These are phyloP conservation scores for Flaveria floridana DNA, from an alignment of 140 eudicot species.

Conservation along the genomic window DNA sequence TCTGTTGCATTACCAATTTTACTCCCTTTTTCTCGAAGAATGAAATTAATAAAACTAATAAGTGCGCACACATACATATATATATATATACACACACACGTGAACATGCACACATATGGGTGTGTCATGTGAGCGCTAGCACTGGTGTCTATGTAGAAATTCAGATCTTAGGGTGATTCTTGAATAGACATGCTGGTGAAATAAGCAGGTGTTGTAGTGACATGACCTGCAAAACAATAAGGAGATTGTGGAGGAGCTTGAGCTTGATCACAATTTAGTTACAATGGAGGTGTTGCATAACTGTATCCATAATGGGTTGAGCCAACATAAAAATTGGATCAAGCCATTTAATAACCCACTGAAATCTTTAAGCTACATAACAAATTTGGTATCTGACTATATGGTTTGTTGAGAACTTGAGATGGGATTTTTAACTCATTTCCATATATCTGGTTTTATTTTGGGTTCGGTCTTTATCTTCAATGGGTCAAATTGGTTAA, in stretches of 20 bases:
- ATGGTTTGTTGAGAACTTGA: no score
- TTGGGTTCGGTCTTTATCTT: not conserved
- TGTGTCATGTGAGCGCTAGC: not conserved
- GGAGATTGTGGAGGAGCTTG: not conserved
- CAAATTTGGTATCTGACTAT: no score
- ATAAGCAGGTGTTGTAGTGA: not conserved
- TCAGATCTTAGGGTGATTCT: no score
- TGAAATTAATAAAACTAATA: not conserved
- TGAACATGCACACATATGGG: no score
- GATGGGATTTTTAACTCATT: not conserved
- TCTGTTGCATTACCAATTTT: slow-evolving; percentile 10
- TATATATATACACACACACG: no score
- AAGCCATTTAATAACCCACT: not conserved
- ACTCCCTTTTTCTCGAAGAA: not conserved
- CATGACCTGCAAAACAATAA: not conserved
- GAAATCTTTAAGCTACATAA: no score
- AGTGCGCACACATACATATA: not conserved
- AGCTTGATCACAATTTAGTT: not conserved
- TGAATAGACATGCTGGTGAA: not conserved
- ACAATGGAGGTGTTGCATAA: not conserved
- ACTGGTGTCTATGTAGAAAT: not conserved
- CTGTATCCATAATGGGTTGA: not conserved
- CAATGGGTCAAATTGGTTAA: not conserved
- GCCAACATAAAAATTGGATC: not conserved
- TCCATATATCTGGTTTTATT: not conserved